phyloP scores from a whole-genome alignment of 2,329 filamentous ascomycete genomes.

The Aspergillus phoenicis region DNA sequence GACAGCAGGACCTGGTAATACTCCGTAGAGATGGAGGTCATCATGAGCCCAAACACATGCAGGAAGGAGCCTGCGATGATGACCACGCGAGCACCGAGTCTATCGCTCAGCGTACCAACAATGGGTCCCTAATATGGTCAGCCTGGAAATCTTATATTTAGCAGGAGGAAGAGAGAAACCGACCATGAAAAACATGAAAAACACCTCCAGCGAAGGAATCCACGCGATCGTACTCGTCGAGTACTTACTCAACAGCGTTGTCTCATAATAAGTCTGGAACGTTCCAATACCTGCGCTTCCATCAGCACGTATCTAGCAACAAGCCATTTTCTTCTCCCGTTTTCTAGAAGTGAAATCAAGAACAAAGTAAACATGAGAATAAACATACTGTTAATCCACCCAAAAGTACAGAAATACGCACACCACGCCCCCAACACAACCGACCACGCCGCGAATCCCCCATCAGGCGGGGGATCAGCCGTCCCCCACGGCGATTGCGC shows the following conservation, averaged over 20 bases:
- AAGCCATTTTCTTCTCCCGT: not conserved
- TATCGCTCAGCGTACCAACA: not conserved
- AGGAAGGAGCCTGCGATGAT: slow-evolving; percentile 52
- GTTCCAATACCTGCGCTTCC: slow-evolving; percentile 46
- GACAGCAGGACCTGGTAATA: slow-evolving; percentile 59
- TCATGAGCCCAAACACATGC: slow-evolving; percentile 59
- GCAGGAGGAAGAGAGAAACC: slow-evolving; percentile 48
- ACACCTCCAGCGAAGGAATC: slow-evolving; percentile 52
- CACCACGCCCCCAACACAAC: slow-evolving; percentile 9
- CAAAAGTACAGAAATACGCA: slow-evolving; percentile 49
- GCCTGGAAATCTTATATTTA: slow-evolving; percentile 57
- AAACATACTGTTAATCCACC: slow-evolving; percentile 45
- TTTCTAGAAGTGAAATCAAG: not conserved
- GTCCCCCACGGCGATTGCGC: not conserved
- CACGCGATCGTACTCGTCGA: slow-evolving; percentile 57
- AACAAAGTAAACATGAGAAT: no score
- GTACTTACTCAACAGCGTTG: slow-evolving; percentile 48
- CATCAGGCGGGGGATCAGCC: slow-evolving; percentile 1
- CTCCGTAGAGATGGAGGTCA: slow-evolving; percentile 33
- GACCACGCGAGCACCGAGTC: slow-evolving; percentile 56
- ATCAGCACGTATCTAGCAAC: not conserved
- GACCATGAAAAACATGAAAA: slow-evolving; percentile 9
- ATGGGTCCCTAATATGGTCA: not conserved
- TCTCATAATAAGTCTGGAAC: slow-evolving; percentile 62
- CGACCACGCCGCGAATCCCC: slow-evolving; percentile 7